These are phyloP conservation scores for Fragaria iinumae DNA, from an alignment of 306 rosid species.

Conservation along the genomic window DNA sequence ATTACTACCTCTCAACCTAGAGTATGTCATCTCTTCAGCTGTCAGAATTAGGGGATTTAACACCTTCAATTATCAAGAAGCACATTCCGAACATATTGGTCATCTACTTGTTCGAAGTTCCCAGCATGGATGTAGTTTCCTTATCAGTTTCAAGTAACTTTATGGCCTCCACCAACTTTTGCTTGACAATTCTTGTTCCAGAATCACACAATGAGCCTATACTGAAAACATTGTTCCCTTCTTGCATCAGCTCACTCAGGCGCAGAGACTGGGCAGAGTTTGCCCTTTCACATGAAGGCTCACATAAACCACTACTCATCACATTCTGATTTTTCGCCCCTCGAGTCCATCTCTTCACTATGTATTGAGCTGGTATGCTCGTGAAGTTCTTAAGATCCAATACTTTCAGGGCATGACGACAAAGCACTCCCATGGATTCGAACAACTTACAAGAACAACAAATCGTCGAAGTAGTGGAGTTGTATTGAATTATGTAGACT, in stretches of 20 bases:
- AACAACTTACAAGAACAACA: conserved; percentile 24
- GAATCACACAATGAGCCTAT: conserved; percentile 14
- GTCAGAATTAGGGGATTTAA: not conserved
- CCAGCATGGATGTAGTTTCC: conserved; percentile 8
- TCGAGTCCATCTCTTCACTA: conserved; percentile 23
- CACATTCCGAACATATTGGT: not conserved
- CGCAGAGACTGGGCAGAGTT: conserved; percentile 7
- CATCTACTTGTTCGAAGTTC: conserved; percentile 13
- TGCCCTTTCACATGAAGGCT: not conserved
- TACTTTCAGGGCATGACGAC: conserved; percentile 24
- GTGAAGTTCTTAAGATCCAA: conserved; percentile 17
- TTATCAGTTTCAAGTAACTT: conserved; percentile 16
- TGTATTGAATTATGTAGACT: conserved; percentile 1
- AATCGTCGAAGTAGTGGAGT: not conserved
- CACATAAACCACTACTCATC: not conserved
- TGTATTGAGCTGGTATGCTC: conserved; percentile 12
- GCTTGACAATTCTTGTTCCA: conserved; percentile 13
- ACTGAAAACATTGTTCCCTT: conserved; percentile 18
- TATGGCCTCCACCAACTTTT: conserved; percentile 16
- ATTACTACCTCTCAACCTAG: not conserved
- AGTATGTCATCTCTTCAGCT: no score
- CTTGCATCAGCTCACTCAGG: conserved; percentile 11
- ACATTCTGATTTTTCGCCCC: conserved; percentile 9
- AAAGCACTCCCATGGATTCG: conserved; percentile 21
- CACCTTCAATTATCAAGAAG: conserved; percentile 4